Evolutionary conservation across 2,329 filamentous ascomycete species (phyloP), one percentile per base, ranked within the genome.

Genomic region (Botryotinia globosa): DNA sequence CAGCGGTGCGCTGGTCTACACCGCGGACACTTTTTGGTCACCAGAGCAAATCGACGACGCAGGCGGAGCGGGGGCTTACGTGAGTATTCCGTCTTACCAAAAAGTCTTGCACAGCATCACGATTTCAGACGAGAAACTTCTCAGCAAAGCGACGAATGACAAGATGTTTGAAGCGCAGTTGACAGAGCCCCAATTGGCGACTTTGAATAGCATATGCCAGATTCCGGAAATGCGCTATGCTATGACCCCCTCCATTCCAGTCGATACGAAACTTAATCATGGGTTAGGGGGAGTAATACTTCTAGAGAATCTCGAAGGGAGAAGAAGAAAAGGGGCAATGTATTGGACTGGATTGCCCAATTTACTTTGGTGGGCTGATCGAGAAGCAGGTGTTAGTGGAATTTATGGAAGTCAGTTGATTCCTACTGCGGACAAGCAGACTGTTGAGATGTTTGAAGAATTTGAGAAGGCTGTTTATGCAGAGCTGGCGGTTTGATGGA

Each of bases 281-380:
- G 32, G 61, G 3, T 25, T 74, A 16, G 73, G 73, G 18, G 74
- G 73, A 4, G 58, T 62, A 54, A 29, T 75, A 20, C 20, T 65
- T 32, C 25, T 66, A 22, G 71, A 69, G 44, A 64, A 72, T 66
- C 20, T 70, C 8, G 51, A 51, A 34, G 72, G 71, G 10, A 37
- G 68, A 12, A 61, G 67, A 37, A 71, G 44, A 58, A 67, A 45
- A 22, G 74, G 74, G 12, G 32, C 73, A 14, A 63, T 75, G 71
- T 25, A 48, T 20, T 87, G 85, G 85, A 79, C 81, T 48, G 85
- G 85, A 0, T 80, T 84, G 70, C 80, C 82, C 22, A 87, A 87
- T 77, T 74, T 84, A 6, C 80, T 81, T 32, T 87, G 85, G 85
- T 82, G 83, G 74, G 75, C 84, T 77, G 81, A 82, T 78, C 74